Conservation (phyloP, 208 protist species). For the Giardia duodenalis region DNA sequence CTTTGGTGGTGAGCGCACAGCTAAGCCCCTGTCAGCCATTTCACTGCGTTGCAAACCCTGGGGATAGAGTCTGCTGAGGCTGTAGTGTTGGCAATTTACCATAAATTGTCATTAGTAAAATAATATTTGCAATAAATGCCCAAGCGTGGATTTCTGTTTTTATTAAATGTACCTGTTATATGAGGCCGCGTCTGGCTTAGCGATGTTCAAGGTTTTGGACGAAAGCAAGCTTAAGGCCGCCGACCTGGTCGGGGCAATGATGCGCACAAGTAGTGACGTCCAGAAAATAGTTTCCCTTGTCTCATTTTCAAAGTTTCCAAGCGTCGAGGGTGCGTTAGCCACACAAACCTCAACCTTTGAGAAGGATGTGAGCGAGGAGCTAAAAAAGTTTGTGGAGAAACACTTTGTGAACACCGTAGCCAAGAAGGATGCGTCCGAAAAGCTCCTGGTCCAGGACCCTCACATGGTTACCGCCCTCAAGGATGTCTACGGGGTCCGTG, state of each 20-base stretch:
- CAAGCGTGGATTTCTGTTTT: no score
- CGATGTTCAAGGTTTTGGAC: neutral
- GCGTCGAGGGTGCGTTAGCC: neutral
- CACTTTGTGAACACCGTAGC: neutral
- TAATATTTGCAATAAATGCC: no score
- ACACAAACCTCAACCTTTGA: neutral
- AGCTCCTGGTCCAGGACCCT: neutral
- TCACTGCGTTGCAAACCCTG: no score
- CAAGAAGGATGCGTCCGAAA: neutral
- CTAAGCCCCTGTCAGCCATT: no score
- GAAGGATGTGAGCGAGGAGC: neutral
- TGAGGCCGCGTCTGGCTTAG: slow-evolving; percentile 11
- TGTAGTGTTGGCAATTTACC: no score
- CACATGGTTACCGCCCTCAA: neutral
- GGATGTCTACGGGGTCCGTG: neutral
- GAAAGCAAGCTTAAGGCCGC: neutral
- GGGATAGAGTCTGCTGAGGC: no score
- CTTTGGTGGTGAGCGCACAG: no score
- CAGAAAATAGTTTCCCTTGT: neutral
- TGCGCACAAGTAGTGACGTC: neutral
- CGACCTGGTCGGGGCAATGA: neutral
- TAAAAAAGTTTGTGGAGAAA: neutral
- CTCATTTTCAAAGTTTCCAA: neutral
- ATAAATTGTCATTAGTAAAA: no score
- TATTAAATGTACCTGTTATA: slow-evolving; percentile 20